Base-by-base conservation (phyloP, 495 filamentous ascomycete genomes). In the Neurospora intermedia region DNA sequence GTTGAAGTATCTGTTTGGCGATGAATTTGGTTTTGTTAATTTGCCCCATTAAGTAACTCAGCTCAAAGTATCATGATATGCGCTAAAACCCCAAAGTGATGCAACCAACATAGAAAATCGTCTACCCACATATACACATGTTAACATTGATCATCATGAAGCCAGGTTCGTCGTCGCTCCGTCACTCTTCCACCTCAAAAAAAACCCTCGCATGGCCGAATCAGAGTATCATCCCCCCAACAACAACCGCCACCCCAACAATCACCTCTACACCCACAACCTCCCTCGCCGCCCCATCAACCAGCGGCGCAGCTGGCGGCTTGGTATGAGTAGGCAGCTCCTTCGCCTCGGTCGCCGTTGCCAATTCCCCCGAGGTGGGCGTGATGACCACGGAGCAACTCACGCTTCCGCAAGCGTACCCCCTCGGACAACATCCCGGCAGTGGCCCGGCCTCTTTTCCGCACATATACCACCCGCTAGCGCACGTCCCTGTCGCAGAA, bases 341-440 rank as follows among this genome's bases (percentile, higher is more conserved):
- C 85, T 94, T 94, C 69, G 85, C 87, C 59, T 91, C 87, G 31
- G 85, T 87, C 15, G 83, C 84, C 54, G 85, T 88, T 42, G 72
- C 82, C n/a, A 78, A 79, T 18, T 77, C 81, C 0, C 78, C 74
- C 1, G 6, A 4, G 23, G 54, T 66, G 6, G 54, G 54, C 23
- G 54, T 66, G 2, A 66, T 35, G 0, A 80, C 78, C 4, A 86
- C 85, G 15, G 87, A 88, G 78, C 94, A 97, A 78, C 91, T 92
- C 27, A 85, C 83, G 27, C 82, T 81, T 11, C 93, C 93, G 82
- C 94, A 97, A 6, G 73, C 80, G 79, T 89, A 95, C 23, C 92
- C 93, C 31, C 74, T 83, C 5, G 93, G 93, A 85, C 94, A 97
- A 77, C 94, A 97, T 9, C 94, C 94, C 0, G 90, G 87, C 0